A percentile compares a stretch with the other conserved stretches of the same genome.
Evolutionary conservation across 345 rosid species (phyloP).

Genomic region (Lepidium africanum): DNA sequence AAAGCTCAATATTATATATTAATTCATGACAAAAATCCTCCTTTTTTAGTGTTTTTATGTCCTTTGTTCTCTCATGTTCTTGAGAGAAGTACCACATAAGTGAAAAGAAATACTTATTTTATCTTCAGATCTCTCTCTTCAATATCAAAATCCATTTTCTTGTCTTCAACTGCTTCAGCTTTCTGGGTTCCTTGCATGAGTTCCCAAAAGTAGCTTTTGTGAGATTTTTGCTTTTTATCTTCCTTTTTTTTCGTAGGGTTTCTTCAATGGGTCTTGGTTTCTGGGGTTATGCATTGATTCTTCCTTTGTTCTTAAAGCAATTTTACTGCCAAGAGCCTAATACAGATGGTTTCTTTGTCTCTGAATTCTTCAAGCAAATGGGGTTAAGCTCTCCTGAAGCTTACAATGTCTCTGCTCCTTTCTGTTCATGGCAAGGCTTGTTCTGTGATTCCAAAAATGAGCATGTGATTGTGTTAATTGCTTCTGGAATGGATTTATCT

Average conservation of each 20-base stretch:
- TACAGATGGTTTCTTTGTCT: conserved; percentile 72
- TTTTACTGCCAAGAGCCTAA: conserved; percentile 60
- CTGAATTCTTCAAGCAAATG: conserved; percentile 66
- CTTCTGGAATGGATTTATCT: conserved; percentile 57
- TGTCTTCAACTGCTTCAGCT: conserved; percentile 2
- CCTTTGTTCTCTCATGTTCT: conserved; percentile 33
- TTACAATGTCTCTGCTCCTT: conserved; percentile 44
- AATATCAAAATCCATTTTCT: background rate
- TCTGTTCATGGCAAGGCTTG: conserved; percentile 76
- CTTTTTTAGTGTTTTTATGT: conserved; percentile 32
- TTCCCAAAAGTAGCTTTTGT: conserved; percentile 5
- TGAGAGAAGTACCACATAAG: conserved; percentile 22
- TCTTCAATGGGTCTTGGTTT: conserved; percentile 53
- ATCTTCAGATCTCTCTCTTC: conserved; percentile 22
- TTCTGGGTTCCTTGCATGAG: conserved; percentile 14
- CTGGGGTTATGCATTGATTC: conserved; percentile 43
- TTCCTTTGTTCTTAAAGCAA: conserved; percentile 50
- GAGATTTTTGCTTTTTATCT: conserved; percentile 5
- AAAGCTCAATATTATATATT: conserved; percentile 7
- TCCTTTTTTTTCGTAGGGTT: background rate
- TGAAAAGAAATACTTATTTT: conserved; percentile 17
- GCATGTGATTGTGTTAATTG: conserved; percentile 41
- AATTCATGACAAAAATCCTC: conserved; percentile 33
- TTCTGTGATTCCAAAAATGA: conserved; percentile 49
- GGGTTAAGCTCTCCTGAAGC: conserved; percentile 32